These are phyloP conservation scores for Termitomyces sp. DNA, from an alignment of 768 basidiomycete species.

Conservation along the genomic window DNA sequence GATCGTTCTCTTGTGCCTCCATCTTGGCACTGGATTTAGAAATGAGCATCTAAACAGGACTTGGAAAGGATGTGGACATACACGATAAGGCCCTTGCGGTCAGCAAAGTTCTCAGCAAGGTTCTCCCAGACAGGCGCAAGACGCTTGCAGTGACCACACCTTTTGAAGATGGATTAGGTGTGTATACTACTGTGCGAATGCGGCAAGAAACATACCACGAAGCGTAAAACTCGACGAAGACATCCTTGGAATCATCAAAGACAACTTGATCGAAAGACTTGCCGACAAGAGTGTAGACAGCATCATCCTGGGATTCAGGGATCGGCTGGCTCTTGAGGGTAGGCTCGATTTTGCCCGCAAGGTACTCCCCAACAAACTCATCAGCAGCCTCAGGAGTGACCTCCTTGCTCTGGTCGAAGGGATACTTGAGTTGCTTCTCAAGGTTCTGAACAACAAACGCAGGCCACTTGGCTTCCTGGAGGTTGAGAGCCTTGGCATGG, in stretches of 20 bases:
- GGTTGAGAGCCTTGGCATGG: conserved; percentile 92
- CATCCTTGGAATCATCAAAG: conserved; percentile 85
- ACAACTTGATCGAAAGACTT: conserved; percentile 87
- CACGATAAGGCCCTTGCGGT: conserved; percentile 78
- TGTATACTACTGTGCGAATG: neutral
- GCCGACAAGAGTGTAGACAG: conserved; percentile 79
- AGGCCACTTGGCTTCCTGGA: conserved; percentile 85
- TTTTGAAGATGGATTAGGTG: conserved; percentile 20
- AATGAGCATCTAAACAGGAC: conserved; percentile 11
- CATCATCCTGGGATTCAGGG: conserved; percentile 79
- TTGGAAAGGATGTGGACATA: conserved; percentile 29
- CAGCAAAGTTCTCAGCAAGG: conserved; percentile 80
- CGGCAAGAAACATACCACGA: conserved; percentile 66
- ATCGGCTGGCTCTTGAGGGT: conserved; percentile 88
- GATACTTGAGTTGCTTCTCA: conserved; percentile 82
- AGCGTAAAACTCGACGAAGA: conserved; percentile 96
- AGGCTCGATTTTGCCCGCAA: conserved; percentile 72
- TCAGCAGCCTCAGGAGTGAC: conserved; percentile 55
- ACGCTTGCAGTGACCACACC: conserved; percentile 96
- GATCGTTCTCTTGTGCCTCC: conserved; percentile 95
- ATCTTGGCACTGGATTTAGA: conserved; percentile 73
- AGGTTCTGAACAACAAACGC: conserved; percentile 92
- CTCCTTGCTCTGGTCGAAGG: conserved; percentile 66
- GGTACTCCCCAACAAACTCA: conserved; percentile 59
- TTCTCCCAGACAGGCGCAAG: conserved; percentile 93